A percentile compares a stretch with the other conserved stretches of the same genome.
These are phyloP conservation scores for Sclerotinia borealis DNA, from an alignment of 2,329 filamentous ascomycete genomes.

Conservation along the genomic window DNA sequence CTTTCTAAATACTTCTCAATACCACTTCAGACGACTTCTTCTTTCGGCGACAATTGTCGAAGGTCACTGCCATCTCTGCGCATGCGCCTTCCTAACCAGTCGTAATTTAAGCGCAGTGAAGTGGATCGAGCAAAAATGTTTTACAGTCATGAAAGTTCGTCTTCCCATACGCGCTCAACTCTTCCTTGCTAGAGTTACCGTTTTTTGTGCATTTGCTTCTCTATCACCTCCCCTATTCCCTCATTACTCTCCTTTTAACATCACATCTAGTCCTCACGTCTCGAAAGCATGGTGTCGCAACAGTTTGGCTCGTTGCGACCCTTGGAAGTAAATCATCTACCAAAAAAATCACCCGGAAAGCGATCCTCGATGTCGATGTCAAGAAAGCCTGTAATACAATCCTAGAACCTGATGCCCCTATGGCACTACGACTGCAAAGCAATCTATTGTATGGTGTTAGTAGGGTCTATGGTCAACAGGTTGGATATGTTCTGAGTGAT, in stretches of 20 bases:
- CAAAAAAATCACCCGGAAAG: slow-evolving; percentile 73
- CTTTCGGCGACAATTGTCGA: not conserved
- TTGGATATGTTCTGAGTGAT: slow-evolving; percentile 76
- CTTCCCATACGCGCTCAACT: not conserved
- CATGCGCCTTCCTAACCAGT: not conserved
- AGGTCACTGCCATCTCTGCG: not conserved
- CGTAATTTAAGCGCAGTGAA: not conserved
- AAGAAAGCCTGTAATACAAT: slow-evolving; percentile 86
- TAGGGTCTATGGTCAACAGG: slow-evolving; percentile 82
- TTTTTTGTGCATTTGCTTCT: not conserved
- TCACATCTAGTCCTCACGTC: slow-evolving; percentile 63
- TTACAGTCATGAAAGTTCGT: slow-evolving; percentile 88
- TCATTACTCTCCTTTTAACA: not conserved
- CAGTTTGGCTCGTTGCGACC: slow-evolving; percentile 92
- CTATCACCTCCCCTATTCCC: not conserved
- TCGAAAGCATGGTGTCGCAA: slow-evolving; percentile 85
- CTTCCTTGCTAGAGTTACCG: not conserved
- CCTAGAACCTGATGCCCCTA: slow-evolving; percentile 73
- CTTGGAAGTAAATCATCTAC: slow-evolving; percentile 66
- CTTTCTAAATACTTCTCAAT: not conserved
- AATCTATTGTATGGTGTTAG: slow-evolving; percentile 84
- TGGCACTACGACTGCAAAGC: slow-evolving; percentile 84
- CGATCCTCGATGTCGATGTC: slow-evolving; percentile 83
- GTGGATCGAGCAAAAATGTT: slow-evolving; percentile 56
- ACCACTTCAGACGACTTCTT: not conserved